Evolutionary conservation across 2,329 filamentous ascomycete species (phyloP).

Genomic region (Fonsecaea nubica): DNA sequence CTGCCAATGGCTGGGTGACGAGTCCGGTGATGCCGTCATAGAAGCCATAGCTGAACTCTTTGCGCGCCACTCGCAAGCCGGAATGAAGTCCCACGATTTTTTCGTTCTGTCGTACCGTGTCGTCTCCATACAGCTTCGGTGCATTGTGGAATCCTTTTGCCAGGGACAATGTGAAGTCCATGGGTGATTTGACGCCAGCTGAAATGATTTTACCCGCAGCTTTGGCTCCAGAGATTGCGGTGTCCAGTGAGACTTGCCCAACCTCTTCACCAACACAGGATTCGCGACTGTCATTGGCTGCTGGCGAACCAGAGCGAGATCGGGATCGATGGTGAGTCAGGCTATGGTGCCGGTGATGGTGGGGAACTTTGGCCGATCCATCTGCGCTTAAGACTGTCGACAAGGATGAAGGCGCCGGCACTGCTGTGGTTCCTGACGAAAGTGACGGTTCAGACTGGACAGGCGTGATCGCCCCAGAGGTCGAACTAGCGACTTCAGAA

Average conservation of each 20-base stretch:
- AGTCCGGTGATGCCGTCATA: slow-evolving; percentile 83
- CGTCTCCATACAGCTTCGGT: slow-evolving; percentile 82
- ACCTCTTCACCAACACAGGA: slow-evolving; percentile 38
- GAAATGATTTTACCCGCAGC: slow-evolving; percentile 74
- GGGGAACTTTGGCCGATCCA: slow-evolving; percentile 21
- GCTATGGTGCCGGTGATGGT: slow-evolving; percentile 22
- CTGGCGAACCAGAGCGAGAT: slow-evolving; percentile 31
- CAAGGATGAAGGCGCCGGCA: slow-evolving; percentile 25
- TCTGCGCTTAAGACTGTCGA: slow-evolving; percentile 30
- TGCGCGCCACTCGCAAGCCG: slow-evolving; percentile 77
- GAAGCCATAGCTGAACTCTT: slow-evolving; percentile 77
- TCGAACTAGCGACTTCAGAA: slow-evolving; percentile 6
- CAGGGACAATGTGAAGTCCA: slow-evolving; percentile 82
- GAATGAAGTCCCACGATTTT: slow-evolving; percentile 79
- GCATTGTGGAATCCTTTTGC: slow-evolving; percentile 89
- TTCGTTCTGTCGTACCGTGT: slow-evolving; percentile 76
- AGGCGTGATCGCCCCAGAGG: slow-evolving; percentile 7
- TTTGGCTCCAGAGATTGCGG: slow-evolving; percentile 69
- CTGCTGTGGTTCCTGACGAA: background rate
- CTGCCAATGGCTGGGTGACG: slow-evolving; percentile 76
- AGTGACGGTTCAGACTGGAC: background rate
- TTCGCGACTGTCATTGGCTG: slow-evolving; percentile 21
- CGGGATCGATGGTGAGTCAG: slow-evolving; percentile 38
- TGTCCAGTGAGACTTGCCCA: slow-evolving; percentile 58
- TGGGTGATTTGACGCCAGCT: slow-evolving; percentile 77